Conservation (phyloP, 2,329 filamentous ascomycete genomes). For the Fusarium irregulare region DNA sequence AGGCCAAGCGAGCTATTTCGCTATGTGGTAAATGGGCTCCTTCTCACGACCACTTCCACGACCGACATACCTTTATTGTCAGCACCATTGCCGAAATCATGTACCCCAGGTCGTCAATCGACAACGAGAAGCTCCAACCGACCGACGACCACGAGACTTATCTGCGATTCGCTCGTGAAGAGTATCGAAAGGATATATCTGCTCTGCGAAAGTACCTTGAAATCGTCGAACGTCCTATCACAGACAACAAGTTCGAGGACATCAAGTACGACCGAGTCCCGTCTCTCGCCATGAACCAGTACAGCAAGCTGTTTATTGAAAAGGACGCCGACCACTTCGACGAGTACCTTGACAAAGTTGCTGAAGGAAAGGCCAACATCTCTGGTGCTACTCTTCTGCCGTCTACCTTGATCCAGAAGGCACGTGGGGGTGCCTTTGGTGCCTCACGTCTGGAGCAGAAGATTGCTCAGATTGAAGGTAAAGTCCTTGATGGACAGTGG, state of each 20-base stretch:
- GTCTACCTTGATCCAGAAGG: constrained; percentile 57
- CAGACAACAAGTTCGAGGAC: constrained; percentile 56
- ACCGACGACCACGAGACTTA: constrained; percentile 60
- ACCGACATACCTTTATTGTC: constrained; percentile 67
- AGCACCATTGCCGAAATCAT: constrained; percentile 68
- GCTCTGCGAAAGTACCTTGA: constrained; percentile 64
- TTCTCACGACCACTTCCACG: constrained; percentile 64
- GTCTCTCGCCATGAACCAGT: constrained; percentile 67
- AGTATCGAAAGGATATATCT: constrained; percentile 63
- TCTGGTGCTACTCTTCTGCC: constrained; percentile 68
- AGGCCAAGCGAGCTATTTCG: constrained; percentile 59
- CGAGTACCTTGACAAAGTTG: constrained; percentile 61
- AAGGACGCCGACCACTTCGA: constrained; percentile 64
- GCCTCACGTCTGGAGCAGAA: constrained; percentile 42
- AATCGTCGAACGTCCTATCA: constrained; percentile 64
- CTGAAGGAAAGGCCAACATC: constrained; percentile 60
- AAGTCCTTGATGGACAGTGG: constrained; percentile 65
- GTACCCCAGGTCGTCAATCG: constrained; percentile 51
- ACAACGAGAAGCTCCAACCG: constrained; percentile 47
- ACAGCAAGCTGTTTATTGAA: constrained; percentile 59
- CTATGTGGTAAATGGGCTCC: constrained; percentile 72
- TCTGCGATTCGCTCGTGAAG: constrained; percentile 64
- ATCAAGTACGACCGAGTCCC: constrained; percentile 70
- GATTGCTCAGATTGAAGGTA: constrained; percentile 47
- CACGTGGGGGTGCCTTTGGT: neutral